phyloP scores from a whole-genome alignment of 441 rosid genomes.

The Erodium texanum region DNA sequence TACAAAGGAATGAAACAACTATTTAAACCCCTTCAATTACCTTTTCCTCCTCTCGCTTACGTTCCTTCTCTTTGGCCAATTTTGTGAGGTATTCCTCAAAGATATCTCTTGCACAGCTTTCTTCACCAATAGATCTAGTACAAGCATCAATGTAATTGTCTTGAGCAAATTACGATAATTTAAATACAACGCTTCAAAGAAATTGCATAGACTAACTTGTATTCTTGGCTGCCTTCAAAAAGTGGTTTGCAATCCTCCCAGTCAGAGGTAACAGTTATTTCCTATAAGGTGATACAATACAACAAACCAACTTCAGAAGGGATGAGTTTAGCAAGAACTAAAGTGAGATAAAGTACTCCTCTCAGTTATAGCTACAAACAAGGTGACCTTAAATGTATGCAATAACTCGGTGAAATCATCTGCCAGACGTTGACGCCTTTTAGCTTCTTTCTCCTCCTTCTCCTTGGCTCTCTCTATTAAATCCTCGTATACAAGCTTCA shows the following conservation, averaged over 20 bases:
- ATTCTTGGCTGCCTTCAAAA: constrained; percentile 78
- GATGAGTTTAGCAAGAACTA: constrained; percentile 1
- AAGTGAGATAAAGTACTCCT: constrained; percentile 1
- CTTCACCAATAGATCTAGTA: constrained; percentile 68
- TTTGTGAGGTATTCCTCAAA: constrained; percentile 71
- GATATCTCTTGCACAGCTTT: constrained; percentile 48
- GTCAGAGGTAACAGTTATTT: constrained; percentile 54
- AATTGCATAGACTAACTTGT: constrained; percentile 33
- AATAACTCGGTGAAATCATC: constrained; percentile 72
- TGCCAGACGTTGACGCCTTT: constrained; percentile 74
- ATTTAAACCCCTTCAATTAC: constrained; percentile 22
- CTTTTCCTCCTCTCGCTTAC: constrained; percentile 93
- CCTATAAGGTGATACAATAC: constrained; percentile 38
- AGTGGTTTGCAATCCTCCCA: constrained; percentile 78
- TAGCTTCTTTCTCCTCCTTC: constrained; percentile 94
- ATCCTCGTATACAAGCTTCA: constrained; percentile 81
- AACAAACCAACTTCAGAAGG: constrained; percentile 12
- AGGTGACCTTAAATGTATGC: constrained; percentile 54
- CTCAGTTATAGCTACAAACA: constrained; percentile 6
- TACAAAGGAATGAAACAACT: background rate
- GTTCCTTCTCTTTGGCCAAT: constrained; percentile 88
- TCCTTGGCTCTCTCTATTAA: constrained; percentile 77
- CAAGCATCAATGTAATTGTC: constrained; percentile 13
- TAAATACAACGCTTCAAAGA: constrained; percentile 2
- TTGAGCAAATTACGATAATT: constrained; percentile 3